phyloP scores from a whole-genome alignment of 2,329 filamentous ascomycete species.

The Lojkania enalia region DNA sequence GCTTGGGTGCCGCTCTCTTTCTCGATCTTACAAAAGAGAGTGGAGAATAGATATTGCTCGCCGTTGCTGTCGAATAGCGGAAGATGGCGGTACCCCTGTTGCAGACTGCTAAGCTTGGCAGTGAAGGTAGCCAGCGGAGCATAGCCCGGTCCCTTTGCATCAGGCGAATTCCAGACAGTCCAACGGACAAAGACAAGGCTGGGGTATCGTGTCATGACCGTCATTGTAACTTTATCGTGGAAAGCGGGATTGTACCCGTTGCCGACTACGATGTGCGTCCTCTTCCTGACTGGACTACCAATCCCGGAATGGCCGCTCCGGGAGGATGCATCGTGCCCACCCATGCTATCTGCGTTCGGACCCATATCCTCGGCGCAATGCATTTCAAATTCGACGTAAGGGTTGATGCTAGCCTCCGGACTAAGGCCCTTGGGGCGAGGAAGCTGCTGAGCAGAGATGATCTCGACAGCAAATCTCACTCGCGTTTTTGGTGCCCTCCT shows the following conservation, averaged over 20 bases:
- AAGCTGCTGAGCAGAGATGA: slow-evolving; percentile 93
- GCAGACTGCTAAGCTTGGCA: slow-evolving; percentile 85
- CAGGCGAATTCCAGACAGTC: slow-evolving; percentile 84
- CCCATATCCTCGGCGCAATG: slow-evolving; percentile 92
- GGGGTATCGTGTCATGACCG: slow-evolving; percentile 89
- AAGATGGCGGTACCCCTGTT: slow-evolving; percentile 89
- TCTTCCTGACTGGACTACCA: slow-evolving; percentile 72
- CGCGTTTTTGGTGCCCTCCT: slow-evolving; percentile 76
- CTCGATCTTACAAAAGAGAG: slow-evolving; percentile 86
- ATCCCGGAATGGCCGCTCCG: slow-evolving; percentile 68
- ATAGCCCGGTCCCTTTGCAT: slow-evolving; percentile 69
- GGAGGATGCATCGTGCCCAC: slow-evolving; percentile 66
- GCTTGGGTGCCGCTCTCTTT: slow-evolving; percentile 50
- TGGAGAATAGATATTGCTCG: slow-evolving; percentile 93
- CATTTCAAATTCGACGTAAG: slow-evolving; percentile 93
- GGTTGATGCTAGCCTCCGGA: slow-evolving; percentile 78
- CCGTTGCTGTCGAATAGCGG: slow-evolving; percentile 86
- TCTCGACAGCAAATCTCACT: slow-evolving; percentile 81
- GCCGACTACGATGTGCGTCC: slow-evolving; percentile 78
- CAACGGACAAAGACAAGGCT: slow-evolving; percentile 92
- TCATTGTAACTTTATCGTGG: slow-evolving; percentile 76
- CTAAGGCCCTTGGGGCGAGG: slow-evolving; percentile 77
- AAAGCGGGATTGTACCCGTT: slow-evolving; percentile 96
- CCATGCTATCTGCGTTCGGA: slow-evolving; percentile 69
- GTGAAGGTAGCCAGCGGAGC: slow-evolving; percentile 84